Conservation (phyloP, 441 rosid genomes). For the Erodium texanum region DNA sequence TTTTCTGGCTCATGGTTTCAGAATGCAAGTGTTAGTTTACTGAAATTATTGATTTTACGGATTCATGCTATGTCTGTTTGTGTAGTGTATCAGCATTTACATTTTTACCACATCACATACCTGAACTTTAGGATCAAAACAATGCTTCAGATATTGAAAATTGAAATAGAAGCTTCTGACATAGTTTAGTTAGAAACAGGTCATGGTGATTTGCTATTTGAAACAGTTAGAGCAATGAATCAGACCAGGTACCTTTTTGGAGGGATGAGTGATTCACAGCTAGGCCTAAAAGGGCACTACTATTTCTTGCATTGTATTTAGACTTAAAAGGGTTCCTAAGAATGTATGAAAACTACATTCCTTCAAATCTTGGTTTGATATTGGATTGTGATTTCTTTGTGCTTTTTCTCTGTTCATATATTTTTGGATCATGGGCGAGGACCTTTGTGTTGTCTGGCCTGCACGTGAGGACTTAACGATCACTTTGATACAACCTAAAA, state of each 20-base stretch:
- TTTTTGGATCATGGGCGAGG: too few relatives aligned
- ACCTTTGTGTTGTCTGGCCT: too few relatives aligned
- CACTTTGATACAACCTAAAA: too few relatives aligned
- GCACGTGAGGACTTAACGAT: too few relatives aligned
- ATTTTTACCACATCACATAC: neutral
- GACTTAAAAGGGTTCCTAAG: neutral
- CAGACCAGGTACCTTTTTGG: neutral
- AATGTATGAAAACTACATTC: neutral
- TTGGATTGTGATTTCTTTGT: too few relatives aligned
- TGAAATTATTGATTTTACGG: neutral
- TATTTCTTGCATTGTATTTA: neutral
- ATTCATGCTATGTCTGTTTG: neutral
- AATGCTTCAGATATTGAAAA: neutral
- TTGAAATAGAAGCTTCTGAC: neutral
- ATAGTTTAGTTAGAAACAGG: neutral
- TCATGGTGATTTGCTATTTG: neutral
- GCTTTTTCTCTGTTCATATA: too few relatives aligned
- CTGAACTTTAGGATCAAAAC: neutral
- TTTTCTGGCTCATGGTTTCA: neutral
- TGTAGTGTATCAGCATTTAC: neutral
- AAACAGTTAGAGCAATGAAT: neutral
- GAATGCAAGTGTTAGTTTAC: neutral
- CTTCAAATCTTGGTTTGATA: neutral
- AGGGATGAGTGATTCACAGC: neutral
- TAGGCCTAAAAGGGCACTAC: neutral